A percentile compares a stretch with the other conserved stretches of the same genome.
phyloP scores from a whole-genome alignment of 768 basidiomycete species.

The Boletus tomentosulus region DNA sequence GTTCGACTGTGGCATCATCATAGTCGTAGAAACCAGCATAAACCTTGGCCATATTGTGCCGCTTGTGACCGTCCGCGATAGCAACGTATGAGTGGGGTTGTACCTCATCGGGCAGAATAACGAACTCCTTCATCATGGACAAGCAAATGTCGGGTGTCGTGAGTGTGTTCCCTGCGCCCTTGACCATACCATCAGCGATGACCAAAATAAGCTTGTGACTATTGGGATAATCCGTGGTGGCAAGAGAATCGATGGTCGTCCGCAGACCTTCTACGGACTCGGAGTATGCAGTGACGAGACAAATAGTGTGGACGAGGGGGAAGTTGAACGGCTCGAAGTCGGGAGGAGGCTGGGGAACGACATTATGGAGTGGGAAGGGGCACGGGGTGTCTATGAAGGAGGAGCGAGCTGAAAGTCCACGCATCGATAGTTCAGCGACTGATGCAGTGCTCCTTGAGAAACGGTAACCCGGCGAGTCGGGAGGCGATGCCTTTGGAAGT shows the following conservation, averaged over 20 bases:
- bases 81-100: slow-evolving; percentile 96
- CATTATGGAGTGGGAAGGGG: slow-evolving; percentile 88
- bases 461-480: slow-evolving; percentile 65
- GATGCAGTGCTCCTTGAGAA: slow-evolving; percentile 83
- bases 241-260: slow-evolving; percentile 96
- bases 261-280: slow-evolving; percentile 95
- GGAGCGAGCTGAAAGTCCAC: slow-evolving; percentile 34
- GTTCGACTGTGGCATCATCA: slow-evolving; percentile 84
- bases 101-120: slow-evolving; percentile 76
- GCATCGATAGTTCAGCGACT: slow-evolving; percentile 43
- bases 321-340: slow-evolving; percentile 96
- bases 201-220: slow-evolving; percentile 94
- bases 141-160: slow-evolving; percentile 94
- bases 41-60: slow-evolving; percentile 99
- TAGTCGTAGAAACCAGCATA: slow-evolving; percentile 98
- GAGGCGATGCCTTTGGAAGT: slow-evolving; percentile 56
- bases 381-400: slow-evolving; percentile 69
- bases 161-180: slow-evolving; percentile 84
- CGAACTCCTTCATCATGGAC: slow-evolving; percentile 95
- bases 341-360: slow-evolving; percentile 87
- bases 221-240: slow-evolving; percentile 98
- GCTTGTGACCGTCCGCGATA: slow-evolving; percentile 99
- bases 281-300: slow-evolving; percentile 97
- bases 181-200: slow-evolving; percentile 98
- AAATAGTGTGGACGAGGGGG: slow-evolving; percentile 89